Evolutionary conservation across 345 rosid genomes (phyloP), one percentile per base, ranked within the genome.

Genomic region (Brassica carinata): DNA sequence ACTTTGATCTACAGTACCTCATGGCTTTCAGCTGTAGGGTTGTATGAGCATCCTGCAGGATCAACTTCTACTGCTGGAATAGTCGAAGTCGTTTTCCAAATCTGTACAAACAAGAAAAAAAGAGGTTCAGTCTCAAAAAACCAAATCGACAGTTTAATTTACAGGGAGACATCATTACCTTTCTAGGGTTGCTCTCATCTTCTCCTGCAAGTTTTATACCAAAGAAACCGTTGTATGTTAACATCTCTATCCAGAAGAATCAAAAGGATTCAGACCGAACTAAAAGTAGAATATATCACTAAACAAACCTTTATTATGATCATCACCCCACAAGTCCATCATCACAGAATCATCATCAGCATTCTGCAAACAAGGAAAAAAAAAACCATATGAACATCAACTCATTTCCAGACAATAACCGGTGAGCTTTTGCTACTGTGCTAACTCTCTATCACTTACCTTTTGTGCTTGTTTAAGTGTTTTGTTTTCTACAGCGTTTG

Each of bases 51-150:
- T 31, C 97, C 99, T 7, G 94, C 87, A 79, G 90, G 91, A 83
- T 92, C 99, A 86, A 96, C 83, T 86, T 96, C 99, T 59, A 96
- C 99, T 0, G 98, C 94, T 68, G 94, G 97, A 82, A 96, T 96
- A 73, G 83, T 67, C 2, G 93, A 86, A 40, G 86, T 62, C 0
- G 64, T 87, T 61, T 89, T 88, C 1, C 79, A 73, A 27, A 83
- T 82, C 97, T 93, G 80, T 31, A 66, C 26, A 76, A 59, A 30
- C 48, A 70, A 48, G 17, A 48, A 10, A 27, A 33, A 15, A 23
- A 5, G 11, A 23, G 2, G 4, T 6, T 36, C 51, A 26, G 53
- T 64, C 77, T 55, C 58, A 11, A 33, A 7, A 45, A 74, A 53
- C 10, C 55, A 7, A 71, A n/a, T 36, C 63, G 51, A 72, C 61